These are phyloP conservation scores for Puccinia triticina DNA, from an alignment of 1,284 basidiomycete species.

Conservation along the genomic window DNA sequence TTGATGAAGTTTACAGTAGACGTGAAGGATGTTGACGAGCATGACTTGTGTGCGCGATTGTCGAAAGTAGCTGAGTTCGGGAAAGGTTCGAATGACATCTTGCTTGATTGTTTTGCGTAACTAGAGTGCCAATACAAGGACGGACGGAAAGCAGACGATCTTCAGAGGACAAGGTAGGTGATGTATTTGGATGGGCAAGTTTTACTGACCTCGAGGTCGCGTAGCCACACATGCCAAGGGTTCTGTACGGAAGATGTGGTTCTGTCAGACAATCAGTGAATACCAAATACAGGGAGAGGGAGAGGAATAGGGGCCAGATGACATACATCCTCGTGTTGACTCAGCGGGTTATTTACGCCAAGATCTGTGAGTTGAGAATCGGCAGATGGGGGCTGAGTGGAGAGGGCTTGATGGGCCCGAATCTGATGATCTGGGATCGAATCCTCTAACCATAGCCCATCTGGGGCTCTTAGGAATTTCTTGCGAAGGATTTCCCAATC, in stretches of 20 bases:
- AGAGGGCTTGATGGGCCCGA: neutral
- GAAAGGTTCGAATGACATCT: slow-evolving; percentile 39
- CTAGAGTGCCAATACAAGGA: neutral
- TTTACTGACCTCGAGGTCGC: slow-evolving; percentile 13
- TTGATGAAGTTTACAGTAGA: slow-evolving; percentile 56
- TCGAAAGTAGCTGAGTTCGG: slow-evolving; percentile 29
- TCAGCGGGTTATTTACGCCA: slow-evolving; percentile 32
- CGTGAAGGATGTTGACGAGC: slow-evolving; percentile 54
- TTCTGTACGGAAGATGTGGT: neutral
- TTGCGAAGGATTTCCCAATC: slow-evolving; percentile 23
- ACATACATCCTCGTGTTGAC: slow-evolving; percentile 25
- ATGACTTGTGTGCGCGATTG: slow-evolving; percentile 10
- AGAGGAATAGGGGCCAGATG: neutral
- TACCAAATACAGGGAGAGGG: slow-evolving; percentile 1
- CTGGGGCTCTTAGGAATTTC: slow-evolving; percentile 23
- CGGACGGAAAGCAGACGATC: neutral
- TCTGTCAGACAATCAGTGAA: neutral
- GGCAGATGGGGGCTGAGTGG: neutral
- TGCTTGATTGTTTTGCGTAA: slow-evolving; percentile 26
- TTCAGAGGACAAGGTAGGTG: neutral
- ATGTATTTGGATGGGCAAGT: neutral
- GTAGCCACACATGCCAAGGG: slow-evolving; percentile 33
- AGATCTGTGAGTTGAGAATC: slow-evolving; percentile 13
- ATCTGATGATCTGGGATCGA: neutral
- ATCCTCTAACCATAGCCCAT: slow-evolving; percentile 38